These are phyloP conservation scores for Penicillium griseofulvum DNA, from an alignment of 2,329 filamentous ascomycete species.

Conservation along the genomic window DNA sequence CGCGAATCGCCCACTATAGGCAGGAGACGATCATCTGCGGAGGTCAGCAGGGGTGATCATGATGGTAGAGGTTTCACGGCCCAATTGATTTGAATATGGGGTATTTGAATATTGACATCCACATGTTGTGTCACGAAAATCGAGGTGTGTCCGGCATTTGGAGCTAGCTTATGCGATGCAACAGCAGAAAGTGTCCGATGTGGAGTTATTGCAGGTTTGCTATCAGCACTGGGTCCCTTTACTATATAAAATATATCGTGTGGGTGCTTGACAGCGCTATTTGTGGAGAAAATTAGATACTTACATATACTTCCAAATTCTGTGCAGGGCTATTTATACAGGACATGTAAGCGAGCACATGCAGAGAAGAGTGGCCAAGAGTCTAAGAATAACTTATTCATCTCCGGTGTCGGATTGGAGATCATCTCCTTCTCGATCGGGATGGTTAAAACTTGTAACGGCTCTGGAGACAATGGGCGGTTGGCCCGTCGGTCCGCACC, in stretches of 20 bases:
- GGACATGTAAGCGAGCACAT: neutral
- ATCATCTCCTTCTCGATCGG: neutral
- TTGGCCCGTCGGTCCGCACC: neutral
- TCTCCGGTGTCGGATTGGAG: neutral
- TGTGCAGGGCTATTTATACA: neutral
- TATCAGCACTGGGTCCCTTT: neutral
- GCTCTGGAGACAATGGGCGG: neutral
- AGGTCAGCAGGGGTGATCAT: neutral
- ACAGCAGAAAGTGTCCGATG: neutral
- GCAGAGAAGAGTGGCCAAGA: neutral
- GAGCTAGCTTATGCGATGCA: neutral
- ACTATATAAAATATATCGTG: neutral
- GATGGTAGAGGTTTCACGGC: neutral
- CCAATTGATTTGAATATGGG: neutral
- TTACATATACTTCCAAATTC: neutral
- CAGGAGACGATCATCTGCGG: neutral
- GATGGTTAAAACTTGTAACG: neutral
- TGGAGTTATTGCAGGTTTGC: neutral
- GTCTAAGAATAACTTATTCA: neutral
- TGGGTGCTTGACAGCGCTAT: neutral
- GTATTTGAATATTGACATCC: neutral
- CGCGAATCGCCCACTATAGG: neutral
- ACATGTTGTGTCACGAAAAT: neutral
- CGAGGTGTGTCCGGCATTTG: neutral
- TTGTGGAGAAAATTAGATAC: neutral